These are phyloP conservation scores for Coniosporium tulheliwenetii DNA, from an alignment of 2,329 filamentous ascomycete genomes.

Conservation along the genomic window DNA sequence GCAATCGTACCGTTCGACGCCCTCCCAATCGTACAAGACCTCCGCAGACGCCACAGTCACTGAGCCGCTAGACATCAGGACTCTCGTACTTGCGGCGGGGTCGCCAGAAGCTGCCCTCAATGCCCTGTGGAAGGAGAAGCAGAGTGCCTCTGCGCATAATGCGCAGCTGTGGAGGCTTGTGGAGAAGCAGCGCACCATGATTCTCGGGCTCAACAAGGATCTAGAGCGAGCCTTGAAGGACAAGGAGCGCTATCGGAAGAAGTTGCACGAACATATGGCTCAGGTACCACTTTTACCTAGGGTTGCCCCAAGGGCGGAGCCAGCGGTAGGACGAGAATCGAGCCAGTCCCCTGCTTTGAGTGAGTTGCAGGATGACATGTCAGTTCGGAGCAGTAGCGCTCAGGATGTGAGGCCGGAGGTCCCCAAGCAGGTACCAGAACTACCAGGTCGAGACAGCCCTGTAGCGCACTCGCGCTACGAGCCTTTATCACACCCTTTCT, in stretches of 20 bases:
- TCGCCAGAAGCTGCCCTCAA: constrained; percentile 80
- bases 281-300: constrained; percentile 20
- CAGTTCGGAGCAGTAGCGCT: not conserved
- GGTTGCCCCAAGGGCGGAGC: constrained; percentile 6
- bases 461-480: no score
- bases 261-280: constrained; percentile 59
- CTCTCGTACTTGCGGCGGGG: constrained; percentile 68
- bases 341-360: constrained; percentile 11
- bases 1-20: constrained; percentile 35
- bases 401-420: not conserved
- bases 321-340: constrained; percentile 7
- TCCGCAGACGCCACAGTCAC: constrained; percentile 36
- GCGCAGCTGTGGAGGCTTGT: constrained; percentile 87
- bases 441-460: no score
- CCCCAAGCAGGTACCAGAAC: not conserved
- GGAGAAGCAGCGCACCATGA: constrained; percentile 90
- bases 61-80: constrained; percentile 59
- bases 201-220: constrained; percentile 86
- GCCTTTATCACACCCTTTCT: no score
- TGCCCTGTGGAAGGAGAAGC: constrained; percentile 81
- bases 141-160: constrained; percentile 77
- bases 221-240: constrained; percentile 82
- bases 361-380: constrained; percentile 2
- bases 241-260: constrained; percentile 85
- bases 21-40: constrained; percentile 40